Base-by-base conservation (phyloP, 2,329 filamentous ascomycete genomes). In the Pestalotiopsis sp. region DNA sequence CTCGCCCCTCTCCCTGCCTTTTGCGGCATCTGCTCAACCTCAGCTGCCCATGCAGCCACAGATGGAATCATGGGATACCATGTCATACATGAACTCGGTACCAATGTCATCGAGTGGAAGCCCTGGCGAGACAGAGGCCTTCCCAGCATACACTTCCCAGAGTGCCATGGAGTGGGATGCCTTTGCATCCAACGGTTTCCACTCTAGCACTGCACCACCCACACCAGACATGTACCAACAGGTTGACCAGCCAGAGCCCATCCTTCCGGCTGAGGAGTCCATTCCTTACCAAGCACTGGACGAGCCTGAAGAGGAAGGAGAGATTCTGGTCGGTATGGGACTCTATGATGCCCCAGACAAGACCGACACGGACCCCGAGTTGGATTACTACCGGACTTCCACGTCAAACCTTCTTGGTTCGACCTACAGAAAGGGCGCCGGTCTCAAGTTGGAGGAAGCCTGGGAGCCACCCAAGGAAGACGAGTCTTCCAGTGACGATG, bases 321-420 rank as follows among this genome's bases (percentile, higher is more conserved):
- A 94, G 74, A 91, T 94, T 68, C 84, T 95, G 1, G 85, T 94
- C n/a, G 92, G 92, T 22, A 91, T 96, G 86, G 93, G 93, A 0
- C 85, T 96, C 0, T 96, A 96, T 77, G 92, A 94, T 73, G 82
- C 87, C 4, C 92, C 92, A 0, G 90, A 90, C 66, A 86, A 87
- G 73, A 73, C 78, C 56, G 78, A 83, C 7, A 79, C 81, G 22
- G 85, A 86, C 66, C 80, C 83, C 38, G 80, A 84, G 64, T 76
- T 87, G 66, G 81, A 88, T 78, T 83, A 86, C 79, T 84, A 89
- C 79, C 77, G 84, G 63, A 84, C 84, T 4, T 86, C 85, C 30
- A 83, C 88, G 67, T 84, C 83, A 44, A 83, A 84, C 30, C 77
- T 92, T 20, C 78, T 89, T 60, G 85, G 86, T 26, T 80, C 86